Conservation (phyloP, 257 asterid species). For the Fraxinus excelsior region DNA sequence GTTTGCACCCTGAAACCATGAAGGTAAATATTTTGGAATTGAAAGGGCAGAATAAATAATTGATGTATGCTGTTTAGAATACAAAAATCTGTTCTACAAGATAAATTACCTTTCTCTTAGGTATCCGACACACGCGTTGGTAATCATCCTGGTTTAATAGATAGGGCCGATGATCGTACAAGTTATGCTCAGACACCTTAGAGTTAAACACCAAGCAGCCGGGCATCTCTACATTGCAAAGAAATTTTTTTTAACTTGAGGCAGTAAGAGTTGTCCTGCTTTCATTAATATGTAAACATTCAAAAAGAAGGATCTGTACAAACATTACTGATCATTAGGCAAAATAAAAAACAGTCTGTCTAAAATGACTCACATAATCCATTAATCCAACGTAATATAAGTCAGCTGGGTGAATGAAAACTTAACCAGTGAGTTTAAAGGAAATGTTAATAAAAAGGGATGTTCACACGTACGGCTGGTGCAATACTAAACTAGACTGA, state of each 20-base stretch:
- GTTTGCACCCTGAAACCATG: conserved; percentile 66
- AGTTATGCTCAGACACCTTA: conserved; percentile 16
- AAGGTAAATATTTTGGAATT: not conserved
- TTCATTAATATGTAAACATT: too few species aligned
- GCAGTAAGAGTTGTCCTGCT: too few species aligned
- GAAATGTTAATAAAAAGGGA: too few species aligned
- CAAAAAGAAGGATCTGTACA: not conserved
- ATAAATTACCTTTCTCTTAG: conserved; percentile 60
- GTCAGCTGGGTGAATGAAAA: too few species aligned
- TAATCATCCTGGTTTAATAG: conserved; percentile 59
- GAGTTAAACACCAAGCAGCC: conserved; percentile 37
- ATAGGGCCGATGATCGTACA: conserved; percentile 77
- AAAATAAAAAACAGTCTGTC: too few species aligned
- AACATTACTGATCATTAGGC: too few species aligned
- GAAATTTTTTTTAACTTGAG: not conserved
- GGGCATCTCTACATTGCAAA: conserved; percentile 51
- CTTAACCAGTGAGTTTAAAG: too few species aligned
- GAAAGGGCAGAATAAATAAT: not conserved
- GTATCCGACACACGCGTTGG: conserved; percentile 62
- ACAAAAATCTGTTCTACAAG: not conserved
- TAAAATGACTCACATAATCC: too few species aligned
- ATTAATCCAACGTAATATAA: too few species aligned
- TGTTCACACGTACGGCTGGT: too few species aligned
- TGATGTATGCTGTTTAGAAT: not conserved
- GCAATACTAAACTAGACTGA: too few species aligned